Evolutionary conservation across 805 yeast genomes (phyloP), one percentile per base, ranked within the genome.

Genomic region (Maudiozyma pseudohumilis): DNA sequence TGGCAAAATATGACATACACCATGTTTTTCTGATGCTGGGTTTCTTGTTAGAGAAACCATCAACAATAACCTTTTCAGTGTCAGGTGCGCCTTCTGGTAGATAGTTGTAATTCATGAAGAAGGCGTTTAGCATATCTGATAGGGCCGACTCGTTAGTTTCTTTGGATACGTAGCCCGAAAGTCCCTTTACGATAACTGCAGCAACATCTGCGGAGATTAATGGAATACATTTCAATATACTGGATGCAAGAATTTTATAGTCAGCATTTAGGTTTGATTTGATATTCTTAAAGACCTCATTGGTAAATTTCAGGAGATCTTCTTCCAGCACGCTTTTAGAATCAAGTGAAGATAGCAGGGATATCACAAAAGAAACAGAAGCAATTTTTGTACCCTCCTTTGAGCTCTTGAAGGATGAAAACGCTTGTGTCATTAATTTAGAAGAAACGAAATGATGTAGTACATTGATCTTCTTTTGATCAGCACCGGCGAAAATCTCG

Each of bases 91-190:
- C 38, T 2, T 47, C 41, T 17, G 63, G 42, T 2, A 61, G 35
- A 9, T 54, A 48, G 9, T 68, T 49, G 19, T 69, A 63, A 44
- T 74, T 77, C 2, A 45, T 43, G 28, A 76, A 65, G 38, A 75
- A 68, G 0, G 80, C 70, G 7, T 59, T 55, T 6, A 80, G 62
- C 40, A 76, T 62, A 3, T 65, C 61, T 3, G 61, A 41, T 28
- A 87, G 63, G 0, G 83, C 74, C 1, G 45, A 13, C 51, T 89
- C 97, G 48, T 86, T 84, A 32, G 76, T 73, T 49, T 89, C 97
- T 47, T 83, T 87, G 0, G 72, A 37, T 3, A 80, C 64, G n/a
- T 77, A 60, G 2, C 80, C 66, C 1, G 68, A 44, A 25, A 85
- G 51, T 0, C 60, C 66, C 1, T 60, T 50, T 2, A 72, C 55